phyloP scores from a whole-genome alignment of 129 eudicot genomes.

The Escallonia rubra region DNA sequence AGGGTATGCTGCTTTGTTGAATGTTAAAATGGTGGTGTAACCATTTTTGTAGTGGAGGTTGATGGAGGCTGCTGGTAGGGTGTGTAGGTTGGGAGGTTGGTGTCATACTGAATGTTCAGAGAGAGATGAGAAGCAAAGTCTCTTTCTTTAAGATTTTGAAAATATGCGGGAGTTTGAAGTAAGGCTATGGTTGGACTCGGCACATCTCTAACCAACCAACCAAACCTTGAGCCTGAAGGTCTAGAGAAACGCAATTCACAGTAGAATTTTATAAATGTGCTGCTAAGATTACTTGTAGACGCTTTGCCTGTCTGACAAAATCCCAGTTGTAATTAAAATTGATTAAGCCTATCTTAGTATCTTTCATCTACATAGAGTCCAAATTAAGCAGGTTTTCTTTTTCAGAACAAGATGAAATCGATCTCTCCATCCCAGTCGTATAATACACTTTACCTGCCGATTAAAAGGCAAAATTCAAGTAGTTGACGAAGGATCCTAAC shows the following conservation, averaged over 20 bases:
- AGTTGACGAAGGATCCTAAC: too few species aligned
- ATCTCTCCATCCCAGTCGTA: too few species aligned
- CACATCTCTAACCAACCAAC: slow-evolving; percentile 33
- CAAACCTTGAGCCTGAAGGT: slow-evolving; percentile 12
- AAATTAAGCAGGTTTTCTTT: too few species aligned
- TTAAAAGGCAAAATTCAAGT: too few species aligned
- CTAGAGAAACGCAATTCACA: neutral
- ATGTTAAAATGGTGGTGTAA: slow-evolving; percentile 7
- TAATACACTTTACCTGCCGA: too few species aligned
- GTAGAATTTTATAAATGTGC: too few species aligned
- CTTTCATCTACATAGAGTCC: too few species aligned
- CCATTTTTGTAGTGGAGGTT: slow-evolving; percentile 31
- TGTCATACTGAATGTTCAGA: slow-evolving; percentile 28
- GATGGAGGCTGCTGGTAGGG: slow-evolving; percentile 44
- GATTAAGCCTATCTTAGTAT: too few species aligned
- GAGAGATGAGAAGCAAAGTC: slow-evolving; percentile 37
- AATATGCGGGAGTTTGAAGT: slow-evolving; percentile 83
- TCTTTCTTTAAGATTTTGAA: slow-evolving; percentile 31
- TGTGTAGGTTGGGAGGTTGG: slow-evolving; percentile 57
- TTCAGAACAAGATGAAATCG: too few species aligned
- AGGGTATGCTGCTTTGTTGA: slow-evolving; percentile 23
- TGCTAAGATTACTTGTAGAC: too few species aligned
- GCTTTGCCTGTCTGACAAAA: too few species aligned
- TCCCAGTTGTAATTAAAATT: too few species aligned
- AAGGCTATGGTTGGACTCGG: slow-evolving; percentile 47